Base-by-base conservation (phyloP, 495 filamentous ascomycete genomes). In the Antarctomyces pellizariae region DNA sequence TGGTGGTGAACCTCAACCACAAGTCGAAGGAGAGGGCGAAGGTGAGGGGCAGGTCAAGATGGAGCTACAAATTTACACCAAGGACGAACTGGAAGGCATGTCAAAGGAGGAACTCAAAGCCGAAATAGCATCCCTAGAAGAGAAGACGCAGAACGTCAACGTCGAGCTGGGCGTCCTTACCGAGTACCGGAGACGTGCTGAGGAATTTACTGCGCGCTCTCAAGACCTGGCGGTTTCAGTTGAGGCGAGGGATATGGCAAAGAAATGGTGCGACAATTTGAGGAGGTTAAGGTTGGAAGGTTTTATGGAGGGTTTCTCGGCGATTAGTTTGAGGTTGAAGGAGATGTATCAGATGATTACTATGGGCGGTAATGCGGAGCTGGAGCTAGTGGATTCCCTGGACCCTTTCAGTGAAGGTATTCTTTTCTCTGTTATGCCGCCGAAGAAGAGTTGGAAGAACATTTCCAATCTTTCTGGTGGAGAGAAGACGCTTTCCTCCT, bases 291-390 rank as follows among this genome's bases (percentile, higher is more conserved):
- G 86, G 3, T 54, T 95, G 5, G 84, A 92, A 35, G 86, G 86
- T 26, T 97, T 97, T 62, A 95, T 95, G 84, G 80, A 84, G 49
- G 86, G 89, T 14, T 95, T 95, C 53, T 71, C 71, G 45, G 71
- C 63, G 29, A 97, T 97, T 45, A 92, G 83, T n/a, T 54, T 92
- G 12, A 72, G 84, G 2, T 57, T 97, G 29, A 97, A 97, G 56
- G 86, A 97, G 48, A 97, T 97, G 86, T 97, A 97, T 53, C 86
- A 95, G 49, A 93, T 97, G 86, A 97, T 97, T 49, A 97, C 86
- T 15, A 97, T 97, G 86, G 86, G 86, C 34, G 86, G 86, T 22
- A 97, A 97, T 41, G 86, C 86, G 5, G 89, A 95, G 56, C 59
- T 97, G 8, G 86, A 97, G 46, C 67, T 97, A 15, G 86, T 97